phyloP scores from a whole-genome alignment of 2,329 filamentous ascomycete species.

The Colletotrichum agaves region DNA sequence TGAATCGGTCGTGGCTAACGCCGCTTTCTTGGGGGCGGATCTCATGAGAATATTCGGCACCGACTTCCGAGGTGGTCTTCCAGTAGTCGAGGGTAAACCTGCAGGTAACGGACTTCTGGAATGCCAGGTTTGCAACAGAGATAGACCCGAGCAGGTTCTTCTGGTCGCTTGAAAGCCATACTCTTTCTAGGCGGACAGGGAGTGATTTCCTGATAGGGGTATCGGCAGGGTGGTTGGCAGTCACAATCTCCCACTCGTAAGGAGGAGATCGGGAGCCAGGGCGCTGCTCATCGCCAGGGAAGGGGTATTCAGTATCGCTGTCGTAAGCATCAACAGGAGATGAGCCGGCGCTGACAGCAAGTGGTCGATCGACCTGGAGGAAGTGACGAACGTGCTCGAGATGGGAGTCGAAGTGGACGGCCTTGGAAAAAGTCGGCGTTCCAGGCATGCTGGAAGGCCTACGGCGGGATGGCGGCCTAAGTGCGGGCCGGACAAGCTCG shows the following conservation, averaged over 20 bases:
- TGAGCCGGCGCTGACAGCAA: constrained; percentile 94
- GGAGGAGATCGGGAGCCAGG: constrained; percentile 56
- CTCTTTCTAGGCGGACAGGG: constrained; percentile 83
- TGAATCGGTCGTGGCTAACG: constrained; percentile 86
- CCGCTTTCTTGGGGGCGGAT: constrained; percentile 50
- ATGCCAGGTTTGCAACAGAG: constrained; percentile 87
- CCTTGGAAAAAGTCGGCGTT: constrained; percentile 94
- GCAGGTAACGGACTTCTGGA: constrained; percentile 88
- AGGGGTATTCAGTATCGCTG: constrained; percentile 90
- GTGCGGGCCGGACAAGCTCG: constrained; percentile 91
- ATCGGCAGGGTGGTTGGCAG: constrained; percentile 73
- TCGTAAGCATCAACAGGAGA: constrained; percentile 92
- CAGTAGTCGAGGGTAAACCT: constrained; percentile 97
- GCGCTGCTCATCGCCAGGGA: constrained; percentile 66
- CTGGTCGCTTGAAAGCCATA: constrained; percentile 89
- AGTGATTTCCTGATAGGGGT: constrained; percentile 69
- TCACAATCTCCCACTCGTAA: constrained; percentile 88
- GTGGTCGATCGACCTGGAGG: constrained; percentile 89
- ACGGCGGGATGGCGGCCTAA: constrained; percentile 79
- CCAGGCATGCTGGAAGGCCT: constrained; percentile 97
- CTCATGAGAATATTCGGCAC: constrained; percentile 82
- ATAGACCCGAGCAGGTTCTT: constrained; percentile 86
- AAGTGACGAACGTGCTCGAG: constrained; percentile 97
- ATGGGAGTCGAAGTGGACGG: constrained; percentile 97
- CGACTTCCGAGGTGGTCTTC: constrained; percentile 97